Conservation (phyloP, 257 asterid genomes). For the Solanum tacnaense region DNA sequence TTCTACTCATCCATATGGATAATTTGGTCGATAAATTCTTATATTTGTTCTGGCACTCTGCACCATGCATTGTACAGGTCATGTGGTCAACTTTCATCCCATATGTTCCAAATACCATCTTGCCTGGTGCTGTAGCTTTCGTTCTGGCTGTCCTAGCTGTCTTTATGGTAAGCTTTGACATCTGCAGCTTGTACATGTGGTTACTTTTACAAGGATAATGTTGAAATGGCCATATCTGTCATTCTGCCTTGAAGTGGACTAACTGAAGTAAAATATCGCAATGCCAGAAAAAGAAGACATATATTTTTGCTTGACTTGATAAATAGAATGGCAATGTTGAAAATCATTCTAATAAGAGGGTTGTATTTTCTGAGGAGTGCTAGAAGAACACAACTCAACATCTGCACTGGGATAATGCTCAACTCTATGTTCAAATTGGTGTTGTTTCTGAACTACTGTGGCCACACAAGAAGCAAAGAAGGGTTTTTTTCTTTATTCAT, state of each 20-base stretch:
- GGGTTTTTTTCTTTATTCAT: background rate
- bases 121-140: slow-evolving; percentile 70
- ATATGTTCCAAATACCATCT: slow-evolving; percentile 60
- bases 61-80: slow-evolving; percentile 37
- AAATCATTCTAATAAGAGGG: background rate
- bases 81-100: slow-evolving; percentile 99
- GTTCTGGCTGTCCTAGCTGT: slow-evolving; percentile 42
- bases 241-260: background rate
- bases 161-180: slow-evolving; percentile 49
- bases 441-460: background rate
- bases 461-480: background rate
- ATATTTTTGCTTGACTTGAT: background rate
- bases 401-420: background rate
- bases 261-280: background rate
- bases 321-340: background rate
- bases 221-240: background rate
- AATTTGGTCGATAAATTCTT: background rate
- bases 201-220: background rate
- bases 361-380: background rate
- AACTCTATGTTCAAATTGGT: background rate
- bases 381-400: background rate
- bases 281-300: background rate
- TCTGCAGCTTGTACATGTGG: background rate
- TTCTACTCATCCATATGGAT: background rate
- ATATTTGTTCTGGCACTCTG: background rate